phyloP scores from a whole-genome alignment of 306 rosid species.

The Gastrolobium bilobum region DNA sequence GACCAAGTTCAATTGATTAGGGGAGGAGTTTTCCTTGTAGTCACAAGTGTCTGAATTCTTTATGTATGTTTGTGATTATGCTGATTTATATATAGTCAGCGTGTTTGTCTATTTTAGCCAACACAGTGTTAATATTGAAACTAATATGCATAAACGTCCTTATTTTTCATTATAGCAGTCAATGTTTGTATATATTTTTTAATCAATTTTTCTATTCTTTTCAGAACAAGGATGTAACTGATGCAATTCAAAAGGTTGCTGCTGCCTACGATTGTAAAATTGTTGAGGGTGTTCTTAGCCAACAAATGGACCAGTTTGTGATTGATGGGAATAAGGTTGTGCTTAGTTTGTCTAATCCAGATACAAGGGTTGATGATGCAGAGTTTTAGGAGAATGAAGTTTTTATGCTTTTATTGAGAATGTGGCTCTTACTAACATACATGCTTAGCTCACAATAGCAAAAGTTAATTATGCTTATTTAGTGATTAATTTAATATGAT shows the following conservation, averaged over 20 bases:
- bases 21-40: no score
- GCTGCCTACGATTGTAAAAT: constrained; percentile 91
- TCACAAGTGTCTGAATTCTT: no score
- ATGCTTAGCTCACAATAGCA: not conserved
- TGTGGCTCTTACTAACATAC: not conserved
- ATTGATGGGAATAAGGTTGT: constrained; percentile 98
- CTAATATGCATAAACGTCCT: not conserved
- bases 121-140: not conserved
- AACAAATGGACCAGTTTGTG: constrained; percentile 99
- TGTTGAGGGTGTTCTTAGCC: constrained; percentile 99
- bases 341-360: constrained; percentile 80
- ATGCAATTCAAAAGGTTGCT: constrained; percentile 97
- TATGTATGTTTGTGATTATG: not conserved
- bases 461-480: not conserved
- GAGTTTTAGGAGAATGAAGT: constrained; percentile 98
- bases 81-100: constrained; percentile 23
- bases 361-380: constrained; percentile 91
- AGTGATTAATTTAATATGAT: not conserved
- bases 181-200: not conserved
- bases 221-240: constrained; percentile 94
- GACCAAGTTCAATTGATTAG: no score
- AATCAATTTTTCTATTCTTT: not conserved
- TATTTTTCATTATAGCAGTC: not conserved
- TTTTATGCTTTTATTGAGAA: constrained; percentile 39
- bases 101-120: constrained; percentile 14